Base-by-base conservation (phyloP, 106 monocot species). In the Narthecium ossifragum region DNA sequence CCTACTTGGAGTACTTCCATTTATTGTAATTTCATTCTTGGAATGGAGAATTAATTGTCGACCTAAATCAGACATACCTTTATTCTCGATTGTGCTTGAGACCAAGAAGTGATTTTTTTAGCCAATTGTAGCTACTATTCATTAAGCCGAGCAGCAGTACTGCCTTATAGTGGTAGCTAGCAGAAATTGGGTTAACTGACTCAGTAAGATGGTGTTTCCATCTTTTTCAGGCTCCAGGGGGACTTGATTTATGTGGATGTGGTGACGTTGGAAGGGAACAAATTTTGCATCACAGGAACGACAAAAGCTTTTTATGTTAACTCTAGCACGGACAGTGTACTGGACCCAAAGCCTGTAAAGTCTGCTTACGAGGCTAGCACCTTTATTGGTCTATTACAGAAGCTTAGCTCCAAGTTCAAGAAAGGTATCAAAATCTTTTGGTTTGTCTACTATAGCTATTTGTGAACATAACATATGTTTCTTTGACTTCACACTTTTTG, bases 211-310 rank as follows among this genome's bases (percentile, higher is more conserved):
- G 20, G 63, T 68, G 29, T 51, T 62, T n/a, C 33, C 31, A 43
- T 53, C 13, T 58, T 62, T 51, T 52, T 63, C 65, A 98, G 98
- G 76, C 57, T 98, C 41, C 75, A 62, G 27, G 98, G 98, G 17
- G 98, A 98, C 65, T 67, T 98, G 64, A 87, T 98, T 64, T 98
- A 98, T 70, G 59, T 98, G n/a, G 98, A 98, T 59, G 74, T 82
- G 32, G 73, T 62, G 30, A 91, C 84, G n/a, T 55, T 91, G 53
- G 98, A 98, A 82, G 91, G 91, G 46, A 91, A 58, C 31, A 81
- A 76, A 25, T 87, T 68, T 63, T 98, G 98, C 72, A 81, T 98
- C 37, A 98, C 91, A 20, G 98, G 98, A 63, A 91, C 71, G 56
- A 88, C 90, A 8, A 91, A 79, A 64, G 69, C 66, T 37, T 98